These are phyloP conservation scores for Austroboletus festivus DNA, from an alignment of 768 basidiomycete species.

Conservation along the genomic window DNA sequence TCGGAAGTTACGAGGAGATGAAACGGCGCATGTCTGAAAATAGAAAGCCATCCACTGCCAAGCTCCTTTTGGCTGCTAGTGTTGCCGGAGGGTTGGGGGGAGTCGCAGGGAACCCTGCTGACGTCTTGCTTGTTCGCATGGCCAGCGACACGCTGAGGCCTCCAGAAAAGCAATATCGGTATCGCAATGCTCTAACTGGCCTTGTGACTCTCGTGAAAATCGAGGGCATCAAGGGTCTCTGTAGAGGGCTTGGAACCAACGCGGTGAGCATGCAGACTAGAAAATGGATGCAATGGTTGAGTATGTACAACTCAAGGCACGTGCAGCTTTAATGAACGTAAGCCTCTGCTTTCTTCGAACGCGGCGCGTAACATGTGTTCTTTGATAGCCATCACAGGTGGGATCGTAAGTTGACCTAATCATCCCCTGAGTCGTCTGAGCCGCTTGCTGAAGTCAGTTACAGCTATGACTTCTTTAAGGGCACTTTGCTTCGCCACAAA, in stretches of 20 bases:
- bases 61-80: conserved; percentile 61
- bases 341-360: conserved; percentile 17
- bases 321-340: conserved; percentile 77
- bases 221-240: conserved; percentile 69
- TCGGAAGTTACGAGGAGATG: conserved; percentile 79
- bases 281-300: conserved; percentile 3
- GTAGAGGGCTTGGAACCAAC: conserved; percentile 77
- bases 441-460: conserved; percentile 2
- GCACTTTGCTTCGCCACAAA: conserved; percentile 46
- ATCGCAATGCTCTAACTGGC: conserved; percentile 76
- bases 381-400: conserved; percentile 67
- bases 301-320: conserved; percentile 34
- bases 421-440: not conserved
- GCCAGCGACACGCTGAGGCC: conserved; percentile 80
- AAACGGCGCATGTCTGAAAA: conserved; percentile 53
- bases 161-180: conserved; percentile 70
- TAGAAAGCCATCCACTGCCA: conserved; percentile 50
- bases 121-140: conserved; percentile 81
- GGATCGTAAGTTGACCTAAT: conserved; percentile 60
- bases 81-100: conserved; percentile 80
- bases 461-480: conserved; percentile 79
- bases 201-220: conserved; percentile 59
- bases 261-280: conserved; percentile 42
- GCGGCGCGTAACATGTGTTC: conserved; percentile 2
- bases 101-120: conserved; percentile 77